These are phyloP conservation scores for Talaromyces sp. DNA, from an alignment of 2,329 filamentous ascomycete genomes.

Conservation along the genomic window DNA sequence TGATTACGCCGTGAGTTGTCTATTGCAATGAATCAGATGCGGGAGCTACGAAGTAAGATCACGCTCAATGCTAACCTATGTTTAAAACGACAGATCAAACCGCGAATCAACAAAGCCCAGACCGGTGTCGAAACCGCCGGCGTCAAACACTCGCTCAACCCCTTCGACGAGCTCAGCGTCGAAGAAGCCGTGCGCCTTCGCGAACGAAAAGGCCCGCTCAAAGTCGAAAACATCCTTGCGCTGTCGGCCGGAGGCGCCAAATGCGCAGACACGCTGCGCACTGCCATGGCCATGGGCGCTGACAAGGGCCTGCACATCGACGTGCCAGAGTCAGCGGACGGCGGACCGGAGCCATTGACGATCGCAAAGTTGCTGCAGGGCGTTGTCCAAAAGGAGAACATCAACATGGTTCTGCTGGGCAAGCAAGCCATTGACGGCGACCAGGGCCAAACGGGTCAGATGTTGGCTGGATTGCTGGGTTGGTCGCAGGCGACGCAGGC, in stretches of 20 bases:
- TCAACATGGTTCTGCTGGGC: constrained; percentile 87
- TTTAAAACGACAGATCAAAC: constrained; percentile 53
- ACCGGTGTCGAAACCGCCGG: constrained; percentile 87
- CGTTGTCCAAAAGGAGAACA: constrained; percentile 75
- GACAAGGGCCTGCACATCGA: constrained; percentile 89
- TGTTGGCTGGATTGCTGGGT: constrained; percentile 85
- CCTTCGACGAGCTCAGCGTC: constrained; percentile 96
- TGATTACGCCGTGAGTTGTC: constrained; percentile 67
- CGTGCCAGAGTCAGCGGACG: constrained; percentile 62
- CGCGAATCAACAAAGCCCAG: constrained; percentile 62
- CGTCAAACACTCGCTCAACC: constrained; percentile 98
- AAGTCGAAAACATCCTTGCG: constrained; percentile 86
- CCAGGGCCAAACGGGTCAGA: constrained; percentile 91
- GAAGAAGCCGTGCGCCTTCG: constrained; percentile 94
- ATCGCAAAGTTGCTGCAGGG: constrained; percentile 84
- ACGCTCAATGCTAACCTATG: not conserved
- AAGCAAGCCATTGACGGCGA: constrained; percentile 99
- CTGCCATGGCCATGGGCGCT: constrained; percentile 97
- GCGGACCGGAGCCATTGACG: constrained; percentile 70
- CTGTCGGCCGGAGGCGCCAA: constrained; percentile 85
- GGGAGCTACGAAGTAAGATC: not conserved
- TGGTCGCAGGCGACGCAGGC: constrained; percentile 97
- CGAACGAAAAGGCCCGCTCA: constrained; percentile 70
- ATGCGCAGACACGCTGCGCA: constrained; percentile 80
- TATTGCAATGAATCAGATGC: not conserved